Conservation (phyloP, 2,329 filamentous ascomycete genomes). For the Ophiostoma quercus region DNA sequence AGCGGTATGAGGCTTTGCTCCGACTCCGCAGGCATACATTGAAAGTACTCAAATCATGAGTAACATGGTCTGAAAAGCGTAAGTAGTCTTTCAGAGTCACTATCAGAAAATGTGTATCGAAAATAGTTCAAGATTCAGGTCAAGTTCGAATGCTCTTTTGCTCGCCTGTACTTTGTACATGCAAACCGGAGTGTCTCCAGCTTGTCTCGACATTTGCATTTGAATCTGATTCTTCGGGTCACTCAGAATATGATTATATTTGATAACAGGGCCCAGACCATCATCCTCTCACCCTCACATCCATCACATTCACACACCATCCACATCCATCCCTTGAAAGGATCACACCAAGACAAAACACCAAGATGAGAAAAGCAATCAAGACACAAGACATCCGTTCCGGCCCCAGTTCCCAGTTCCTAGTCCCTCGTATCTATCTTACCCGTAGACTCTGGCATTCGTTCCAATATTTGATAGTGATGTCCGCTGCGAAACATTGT, state of each 20-base stretch:
- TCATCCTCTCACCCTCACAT: neutral
- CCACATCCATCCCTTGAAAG: neutral
- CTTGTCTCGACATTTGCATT: too few relatives aligned
- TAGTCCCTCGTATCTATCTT: neutral
- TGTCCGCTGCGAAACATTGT: conserved; percentile 8
- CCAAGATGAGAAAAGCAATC: neutral
- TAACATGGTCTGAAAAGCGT: too few relatives aligned
- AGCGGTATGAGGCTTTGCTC: neutral
- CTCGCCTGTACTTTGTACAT: too few relatives aligned
- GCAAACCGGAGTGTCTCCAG: too few relatives aligned
- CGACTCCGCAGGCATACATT: neutral
- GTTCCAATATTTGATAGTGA: conserved; percentile 12
- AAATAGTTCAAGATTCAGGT: too few relatives aligned
- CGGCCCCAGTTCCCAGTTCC: neutral
- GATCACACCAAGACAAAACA: conserved; percentile 1
- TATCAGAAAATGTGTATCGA: too few relatives aligned
- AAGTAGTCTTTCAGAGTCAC: too few relatives aligned
- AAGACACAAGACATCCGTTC: conserved; percentile 8
- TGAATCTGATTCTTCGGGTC: too few relatives aligned
- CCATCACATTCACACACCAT: neutral
- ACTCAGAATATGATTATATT: too few relatives aligned
- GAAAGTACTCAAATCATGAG: too few relatives aligned
- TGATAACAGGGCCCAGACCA: neutral
- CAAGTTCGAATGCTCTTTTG: too few relatives aligned
- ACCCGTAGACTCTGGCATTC: neutral